Conservation (phyloP, 164 flowering plant genomes). For the Platanus orientalis region DNA sequence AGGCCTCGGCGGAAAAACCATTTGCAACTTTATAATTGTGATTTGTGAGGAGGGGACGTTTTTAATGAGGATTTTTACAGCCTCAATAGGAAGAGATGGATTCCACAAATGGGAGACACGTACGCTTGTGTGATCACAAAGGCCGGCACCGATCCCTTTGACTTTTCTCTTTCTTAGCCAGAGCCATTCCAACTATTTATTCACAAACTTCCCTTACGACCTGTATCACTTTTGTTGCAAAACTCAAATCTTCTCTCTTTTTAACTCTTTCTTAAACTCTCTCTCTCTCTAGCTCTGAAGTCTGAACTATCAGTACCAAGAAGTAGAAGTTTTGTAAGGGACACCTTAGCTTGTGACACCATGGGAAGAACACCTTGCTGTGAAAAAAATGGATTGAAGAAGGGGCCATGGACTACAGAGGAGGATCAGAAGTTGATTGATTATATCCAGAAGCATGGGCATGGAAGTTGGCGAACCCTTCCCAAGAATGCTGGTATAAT, state of each 20-base stretch:
- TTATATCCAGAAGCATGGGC: constrained; percentile 70
- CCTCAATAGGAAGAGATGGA: neutral
- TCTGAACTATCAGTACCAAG: neutral
- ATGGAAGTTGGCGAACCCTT: constrained; percentile 89
- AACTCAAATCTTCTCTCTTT: too few species aligned
- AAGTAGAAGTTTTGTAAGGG: neutral
- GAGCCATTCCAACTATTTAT: constrained; percentile 4
- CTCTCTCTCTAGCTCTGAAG: neutral
- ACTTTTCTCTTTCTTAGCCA: constrained; percentile 20
- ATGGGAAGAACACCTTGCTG: constrained; percentile 98
- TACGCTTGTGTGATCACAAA: constrained; percentile 13
- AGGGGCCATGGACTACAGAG: constrained; percentile 93
- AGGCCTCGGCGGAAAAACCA: neutral
- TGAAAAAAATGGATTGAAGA: constrained; percentile 81
- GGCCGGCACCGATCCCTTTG: constrained; percentile 51
- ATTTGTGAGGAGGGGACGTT: too few species aligned
- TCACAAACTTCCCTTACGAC: neutral
- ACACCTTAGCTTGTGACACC: neutral
- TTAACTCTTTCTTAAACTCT: neutral
- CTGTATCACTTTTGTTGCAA: neutral
- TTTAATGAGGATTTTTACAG: too few species aligned
- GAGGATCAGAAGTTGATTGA: constrained; percentile 87
- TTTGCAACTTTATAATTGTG: too few species aligned
- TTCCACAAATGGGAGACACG: constrained; percentile 26
- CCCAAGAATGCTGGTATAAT: constrained; percentile 83